These are phyloP conservation scores for Tylopilus rubrobrunneus DNA, from an alignment of 768 basidiomycete species.

Conservation along the genomic window DNA sequence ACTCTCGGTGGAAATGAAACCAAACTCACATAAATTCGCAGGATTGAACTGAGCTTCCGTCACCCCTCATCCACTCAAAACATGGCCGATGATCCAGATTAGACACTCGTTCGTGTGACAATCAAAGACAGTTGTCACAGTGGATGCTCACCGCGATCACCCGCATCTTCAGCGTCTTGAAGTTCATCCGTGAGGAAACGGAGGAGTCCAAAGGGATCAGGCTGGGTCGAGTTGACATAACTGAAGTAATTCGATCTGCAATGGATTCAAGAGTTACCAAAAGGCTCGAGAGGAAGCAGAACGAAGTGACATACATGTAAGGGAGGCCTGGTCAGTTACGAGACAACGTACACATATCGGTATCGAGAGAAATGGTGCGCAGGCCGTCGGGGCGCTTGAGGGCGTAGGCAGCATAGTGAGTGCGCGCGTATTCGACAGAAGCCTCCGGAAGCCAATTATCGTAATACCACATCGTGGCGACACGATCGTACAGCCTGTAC, in stretches of 20 bases:
- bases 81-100: slow-evolving; percentile 52
- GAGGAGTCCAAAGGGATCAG: slow-evolving; percentile 47
- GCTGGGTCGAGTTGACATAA: slow-evolving; percentile 44
- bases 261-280: background rate
- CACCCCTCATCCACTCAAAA: slow-evolving; percentile 45
- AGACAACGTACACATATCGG: slow-evolving; percentile 34
- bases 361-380: slow-evolving; percentile 43
- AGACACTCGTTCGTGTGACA: background rate
- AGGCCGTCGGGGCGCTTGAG: slow-evolving; percentile 42
- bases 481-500: slow-evolving; percentile 46
- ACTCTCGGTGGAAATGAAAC: background rate
- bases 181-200: slow-evolving; percentile 50
- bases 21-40: slow-evolving; percentile 40
- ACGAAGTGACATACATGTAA: slow-evolving; percentile 19
- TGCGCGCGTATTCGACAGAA: slow-evolving; percentile 35
- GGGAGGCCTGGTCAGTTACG: background rate
- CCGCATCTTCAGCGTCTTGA: slow-evolving; percentile 48
- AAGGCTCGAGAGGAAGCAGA: background rate
- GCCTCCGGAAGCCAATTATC: slow-evolving; percentile 22
- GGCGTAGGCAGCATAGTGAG: slow-evolving; percentile 44
- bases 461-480: slow-evolving; percentile 43
- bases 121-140: background rate
- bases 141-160: slow-evolving; percentile 36
- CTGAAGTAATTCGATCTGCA: slow-evolving; percentile 42
- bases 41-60: slow-evolving; percentile 40